phyloP scores from a whole-genome alignment of 2,329 filamentous ascomycete genomes.

The Cordyceps farinosa region DNA sequence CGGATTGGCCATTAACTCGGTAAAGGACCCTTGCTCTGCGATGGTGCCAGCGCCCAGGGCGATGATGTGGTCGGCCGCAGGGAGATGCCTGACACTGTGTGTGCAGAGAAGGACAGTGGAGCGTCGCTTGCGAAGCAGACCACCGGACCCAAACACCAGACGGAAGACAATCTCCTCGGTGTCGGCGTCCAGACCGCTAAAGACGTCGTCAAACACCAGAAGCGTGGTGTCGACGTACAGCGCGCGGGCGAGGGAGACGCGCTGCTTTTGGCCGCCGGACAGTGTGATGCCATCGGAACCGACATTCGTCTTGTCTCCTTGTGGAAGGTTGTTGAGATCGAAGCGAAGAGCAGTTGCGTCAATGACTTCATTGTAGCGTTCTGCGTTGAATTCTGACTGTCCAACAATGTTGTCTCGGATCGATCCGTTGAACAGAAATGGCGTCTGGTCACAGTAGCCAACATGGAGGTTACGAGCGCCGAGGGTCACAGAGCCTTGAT shows the following conservation, averaged over 20 bases:
- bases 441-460: background rate
- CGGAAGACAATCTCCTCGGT: conserved; percentile 27
- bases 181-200: conserved; percentile 34
- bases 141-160: conserved; percentile 26
- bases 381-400: conserved; percentile 28
- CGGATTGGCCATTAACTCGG: conserved; percentile 26
- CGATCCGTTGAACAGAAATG: background rate
- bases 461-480: background rate
- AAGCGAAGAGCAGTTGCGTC: conserved; percentile 31
- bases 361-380: conserved; percentile 34
- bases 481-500: background rate
- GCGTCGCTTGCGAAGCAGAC: conserved; percentile 29
- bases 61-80: conserved; percentile 44
- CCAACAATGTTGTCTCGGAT: conserved; percentile 36
- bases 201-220: conserved; percentile 34
- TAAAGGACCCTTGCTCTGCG: conserved; percentile 38
- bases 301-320: conserved; percentile 36
- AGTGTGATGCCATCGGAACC: conserved; percentile 41
- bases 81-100: conserved; percentile 31
- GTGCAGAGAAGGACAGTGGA: conserved; percentile 41
- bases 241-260: conserved; percentile 29
- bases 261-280: conserved; percentile 37
- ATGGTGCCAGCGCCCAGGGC: conserved; percentile 38
- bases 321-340: conserved; percentile 31
- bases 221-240: conserved; percentile 30